Percentiles rank a stretch among this genome's conserved stretches.
Conservation (phyloP, 306 rosid species). For the Casuarina equisetifolia region DNA sequence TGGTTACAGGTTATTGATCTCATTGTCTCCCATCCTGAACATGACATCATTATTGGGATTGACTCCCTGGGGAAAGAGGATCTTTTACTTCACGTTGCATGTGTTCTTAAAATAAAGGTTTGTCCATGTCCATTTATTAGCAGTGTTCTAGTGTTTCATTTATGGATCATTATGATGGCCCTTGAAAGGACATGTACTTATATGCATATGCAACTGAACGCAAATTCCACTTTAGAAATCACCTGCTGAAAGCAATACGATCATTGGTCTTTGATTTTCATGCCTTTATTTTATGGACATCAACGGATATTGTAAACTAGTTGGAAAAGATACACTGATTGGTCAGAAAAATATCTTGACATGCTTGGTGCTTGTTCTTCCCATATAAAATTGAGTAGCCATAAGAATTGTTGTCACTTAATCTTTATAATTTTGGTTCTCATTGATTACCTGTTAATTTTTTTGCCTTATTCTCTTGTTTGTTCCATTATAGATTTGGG, state of each 20-base stretch:
- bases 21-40: constrained; percentile 63
- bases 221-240: background rate
- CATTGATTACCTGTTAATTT: background rate
- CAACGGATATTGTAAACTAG: background rate
- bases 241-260: background rate
- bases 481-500: constrained; percentile 58
- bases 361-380: background rate
- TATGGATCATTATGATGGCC: constrained; percentile 9
- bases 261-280: background rate
- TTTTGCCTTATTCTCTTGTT: constrained; percentile 23
- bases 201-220: background rate
- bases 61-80: constrained; percentile 73
- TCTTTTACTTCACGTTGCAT: constrained; percentile 57
- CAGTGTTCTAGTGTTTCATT: background rate
- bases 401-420: background rate
- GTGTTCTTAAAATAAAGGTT: constrained; percentile 63
- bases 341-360: background rate
- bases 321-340: background rate
- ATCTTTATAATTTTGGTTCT: background rate
- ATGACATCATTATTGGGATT: constrained; percentile 66
- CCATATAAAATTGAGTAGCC: background rate
- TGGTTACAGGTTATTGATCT: constrained; percentile 57
- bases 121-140: constrained; percentile 18
- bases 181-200: background rate
- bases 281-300: background rate